Evolutionary conservation across 306 rosid species (phyloP).

Genomic region (Begonia fuchsioides): DNA sequence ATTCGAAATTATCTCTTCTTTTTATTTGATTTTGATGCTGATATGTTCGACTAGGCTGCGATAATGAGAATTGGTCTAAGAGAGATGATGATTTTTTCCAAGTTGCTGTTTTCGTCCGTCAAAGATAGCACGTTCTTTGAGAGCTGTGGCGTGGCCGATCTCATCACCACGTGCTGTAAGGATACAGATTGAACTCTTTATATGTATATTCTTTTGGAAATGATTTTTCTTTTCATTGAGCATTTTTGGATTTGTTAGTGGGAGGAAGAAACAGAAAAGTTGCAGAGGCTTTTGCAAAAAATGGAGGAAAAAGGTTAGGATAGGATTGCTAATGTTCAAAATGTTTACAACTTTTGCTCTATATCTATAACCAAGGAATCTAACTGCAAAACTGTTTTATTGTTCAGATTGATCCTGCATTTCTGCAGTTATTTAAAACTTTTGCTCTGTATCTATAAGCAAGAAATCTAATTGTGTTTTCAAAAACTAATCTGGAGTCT

Average conservation of each 20-base stretch:
- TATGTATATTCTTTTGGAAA: slow-evolving; percentile 1
- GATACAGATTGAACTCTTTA: slow-evolving; percentile 10
- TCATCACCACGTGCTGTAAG: slow-evolving; percentile 90
- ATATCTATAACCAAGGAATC: too few relatives aligned
- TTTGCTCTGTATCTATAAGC: too few relatives aligned
- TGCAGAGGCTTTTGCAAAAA: slow-evolving; percentile 73
- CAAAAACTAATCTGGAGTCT: too few relatives aligned
- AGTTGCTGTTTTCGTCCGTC: slow-evolving; percentile 66
- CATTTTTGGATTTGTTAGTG: slow-evolving; percentile 19
- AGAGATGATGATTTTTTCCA: slow-evolving; percentile 77
- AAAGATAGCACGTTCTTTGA: slow-evolving; percentile 78
- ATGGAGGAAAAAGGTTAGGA: slow-evolving; percentile 56
- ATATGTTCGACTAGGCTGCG: slow-evolving; percentile 50
- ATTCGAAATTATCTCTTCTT: too few relatives aligned
- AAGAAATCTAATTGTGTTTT: too few relatives aligned
- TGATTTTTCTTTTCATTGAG: slow-evolving; percentile 1
- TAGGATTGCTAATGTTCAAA: too few relatives aligned
- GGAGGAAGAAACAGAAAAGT: slow-evolving; percentile 97
- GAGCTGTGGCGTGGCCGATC: slow-evolving; percentile 93
- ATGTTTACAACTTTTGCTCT: too few relatives aligned
- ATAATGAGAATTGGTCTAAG: slow-evolving; percentile 83
- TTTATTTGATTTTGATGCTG: too few relatives aligned
- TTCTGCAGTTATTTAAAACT: too few relatives aligned
- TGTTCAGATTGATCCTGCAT: too few relatives aligned
- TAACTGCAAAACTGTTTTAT: too few relatives aligned